Evolutionary conservation across 2,329 filamentous ascomycete genomes (phyloP).

Genomic region (Colletotrichum sansevieriae): DNA sequence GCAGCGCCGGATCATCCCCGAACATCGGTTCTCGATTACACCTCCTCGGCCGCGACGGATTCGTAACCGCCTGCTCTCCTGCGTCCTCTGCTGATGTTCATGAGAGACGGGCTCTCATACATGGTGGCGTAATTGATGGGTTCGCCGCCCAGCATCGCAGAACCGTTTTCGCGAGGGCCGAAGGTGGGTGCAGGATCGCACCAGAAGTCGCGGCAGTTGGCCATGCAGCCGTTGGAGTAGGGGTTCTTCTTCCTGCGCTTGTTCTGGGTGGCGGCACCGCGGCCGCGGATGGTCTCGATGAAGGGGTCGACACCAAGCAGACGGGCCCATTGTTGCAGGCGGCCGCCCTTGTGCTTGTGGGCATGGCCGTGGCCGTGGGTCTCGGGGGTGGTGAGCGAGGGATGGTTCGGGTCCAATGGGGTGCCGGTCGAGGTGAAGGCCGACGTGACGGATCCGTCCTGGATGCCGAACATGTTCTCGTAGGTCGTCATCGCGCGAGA

Average conservation of each 20-base stretch:
- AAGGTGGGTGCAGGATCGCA: conserved; percentile 89
- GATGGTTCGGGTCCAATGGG: conserved; percentile 75
- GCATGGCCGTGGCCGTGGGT: conserved; percentile 56
- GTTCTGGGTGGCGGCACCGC: conserved; percentile 73
- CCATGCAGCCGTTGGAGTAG: conserved; percentile 84
- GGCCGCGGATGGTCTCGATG: conserved; percentile 89
- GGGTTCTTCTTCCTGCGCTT: conserved; percentile 79
- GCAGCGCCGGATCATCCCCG: neutral
- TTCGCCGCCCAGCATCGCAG: conserved; percentile 81
- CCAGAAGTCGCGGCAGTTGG: conserved; percentile 97
- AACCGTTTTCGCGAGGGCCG: conserved; percentile 78
- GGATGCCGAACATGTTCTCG: conserved; percentile 92
- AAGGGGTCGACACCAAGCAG: conserved; percentile 94
- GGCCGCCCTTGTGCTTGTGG: conserved; percentile 72
- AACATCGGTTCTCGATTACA: conserved; percentile 49
- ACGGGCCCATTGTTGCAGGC: conserved; percentile 83
- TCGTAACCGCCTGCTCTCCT: conserved; percentile 71
- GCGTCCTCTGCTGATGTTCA: conserved; percentile 65
- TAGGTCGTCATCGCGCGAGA: conserved; percentile 94
- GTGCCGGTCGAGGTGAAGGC: conserved; percentile 84
- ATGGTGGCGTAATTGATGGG: conserved; percentile 88
- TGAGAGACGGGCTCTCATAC: conserved; percentile 85
- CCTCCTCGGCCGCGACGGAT: conserved; percentile 70
- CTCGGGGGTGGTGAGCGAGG: conserved; percentile 69
- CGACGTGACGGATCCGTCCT: conserved; percentile 74